Conservation (phyloP, 345 rosid species). For the Lenwebbia sp. region DNA sequence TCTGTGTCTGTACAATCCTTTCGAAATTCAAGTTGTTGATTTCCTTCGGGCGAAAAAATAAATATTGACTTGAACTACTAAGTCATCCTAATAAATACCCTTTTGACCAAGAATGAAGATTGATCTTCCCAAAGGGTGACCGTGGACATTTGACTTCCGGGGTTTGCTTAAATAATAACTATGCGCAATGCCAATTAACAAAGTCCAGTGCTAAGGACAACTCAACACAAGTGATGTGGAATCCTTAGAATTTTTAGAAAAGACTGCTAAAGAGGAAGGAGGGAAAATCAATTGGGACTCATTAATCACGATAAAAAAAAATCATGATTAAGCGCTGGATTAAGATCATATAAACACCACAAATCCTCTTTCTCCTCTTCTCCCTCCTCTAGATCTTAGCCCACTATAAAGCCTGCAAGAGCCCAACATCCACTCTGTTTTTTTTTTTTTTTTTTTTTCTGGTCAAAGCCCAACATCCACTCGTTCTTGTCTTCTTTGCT, state of each 20-base stretch:
- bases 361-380: not conserved
- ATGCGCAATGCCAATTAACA: not conserved
- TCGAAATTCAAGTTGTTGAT: too few species aligned
- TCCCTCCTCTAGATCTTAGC: not conserved
- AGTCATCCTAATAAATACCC: not conserved
- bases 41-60: not conserved
- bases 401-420: not conserved
- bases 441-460: too few species aligned
- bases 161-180: not conserved
- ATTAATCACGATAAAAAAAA: too few species aligned
- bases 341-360: not conserved
- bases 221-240: not conserved
- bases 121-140: not conserved
- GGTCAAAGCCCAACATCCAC: not conserved
- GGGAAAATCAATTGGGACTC: not conserved
- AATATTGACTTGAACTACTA: not conserved
- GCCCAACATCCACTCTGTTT: not conserved
- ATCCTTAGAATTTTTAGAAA: not conserved
- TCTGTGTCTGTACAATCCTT: too few species aligned
- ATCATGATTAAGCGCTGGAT: not conserved
- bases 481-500: not conserved
- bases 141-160: not conserved
- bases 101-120: not conserved
- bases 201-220: not conserved
- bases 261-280: not conserved